A percentile compares a stretch with the other conserved stretches of the same genome.
These are phyloP conservation scores for Auricularia sp. DNA, from an alignment of 768 basidiomycete genomes.

Conservation along the genomic window DNA sequence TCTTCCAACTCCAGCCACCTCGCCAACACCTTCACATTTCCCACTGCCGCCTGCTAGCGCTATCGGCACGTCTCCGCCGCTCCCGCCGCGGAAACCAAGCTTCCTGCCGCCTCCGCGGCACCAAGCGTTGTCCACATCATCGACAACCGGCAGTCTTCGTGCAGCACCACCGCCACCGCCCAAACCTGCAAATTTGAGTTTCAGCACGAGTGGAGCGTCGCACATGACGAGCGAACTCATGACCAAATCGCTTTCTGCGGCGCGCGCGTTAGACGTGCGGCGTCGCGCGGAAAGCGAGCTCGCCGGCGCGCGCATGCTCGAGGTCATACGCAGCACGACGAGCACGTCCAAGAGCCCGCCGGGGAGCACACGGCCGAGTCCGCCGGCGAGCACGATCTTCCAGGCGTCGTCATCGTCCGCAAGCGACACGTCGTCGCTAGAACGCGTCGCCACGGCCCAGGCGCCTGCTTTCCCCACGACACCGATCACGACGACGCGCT, in stretches of 20 bases:
- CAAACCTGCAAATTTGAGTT: conserved; percentile 18
- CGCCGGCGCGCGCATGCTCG: not conserved
- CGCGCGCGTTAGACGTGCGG: not conserved
- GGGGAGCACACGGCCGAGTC: not conserved
- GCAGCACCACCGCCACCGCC: conserved; percentile 56
- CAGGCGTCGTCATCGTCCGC: not conserved
- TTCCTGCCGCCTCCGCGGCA: not conserved
- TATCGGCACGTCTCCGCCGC: not conserved
- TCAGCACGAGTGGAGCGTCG: not conserved
- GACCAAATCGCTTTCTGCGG: not conserved
- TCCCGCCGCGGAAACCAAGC: not conserved
- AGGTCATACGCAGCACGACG: not conserved
- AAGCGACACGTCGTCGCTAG: not conserved
- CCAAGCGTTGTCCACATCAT: not conserved
- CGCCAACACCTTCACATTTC: not conserved
- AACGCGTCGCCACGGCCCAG: not conserved
- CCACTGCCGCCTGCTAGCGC: not conserved
- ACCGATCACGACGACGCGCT: not conserved
- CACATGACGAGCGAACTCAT: not conserved
- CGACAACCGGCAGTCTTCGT: not conserved
- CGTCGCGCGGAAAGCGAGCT: not conserved
- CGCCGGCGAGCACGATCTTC: not conserved
- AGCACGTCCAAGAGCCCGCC: not conserved
- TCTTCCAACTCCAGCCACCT: not conserved
- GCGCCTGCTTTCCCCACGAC: not conserved